A percentile compares a stretch with the other conserved stretches of the same genome.
Conservation (phyloP, 2,329 filamentous ascomycete genomes). For the Phaeosphaeria sp. region DNA sequence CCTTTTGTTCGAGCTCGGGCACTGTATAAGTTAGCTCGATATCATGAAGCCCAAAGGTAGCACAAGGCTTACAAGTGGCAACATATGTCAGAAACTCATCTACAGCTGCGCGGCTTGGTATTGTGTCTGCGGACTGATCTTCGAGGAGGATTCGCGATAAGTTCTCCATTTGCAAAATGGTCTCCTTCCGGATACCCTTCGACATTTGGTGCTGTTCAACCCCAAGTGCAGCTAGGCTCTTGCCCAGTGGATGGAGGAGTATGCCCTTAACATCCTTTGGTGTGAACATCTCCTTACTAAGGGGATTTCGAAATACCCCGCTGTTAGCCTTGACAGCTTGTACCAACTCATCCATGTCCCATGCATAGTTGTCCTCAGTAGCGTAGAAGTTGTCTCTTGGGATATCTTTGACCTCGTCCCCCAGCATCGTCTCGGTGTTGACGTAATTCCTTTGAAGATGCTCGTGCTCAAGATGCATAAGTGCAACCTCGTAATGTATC, state of each 20-base stretch:
- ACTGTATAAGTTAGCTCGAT: constrained; percentile 15
- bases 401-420: constrained; percentile 40
- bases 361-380: constrained; percentile 50
- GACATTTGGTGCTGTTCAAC: constrained; percentile 42
- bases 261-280: constrained; percentile 42
- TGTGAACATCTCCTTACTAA: constrained; percentile 45
- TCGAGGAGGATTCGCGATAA: constrained; percentile 33
- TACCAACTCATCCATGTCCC: constrained; percentile 47
- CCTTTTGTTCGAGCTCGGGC: constrained; percentile 37
- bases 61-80: constrained; percentile 34
- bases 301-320: constrained; percentile 42
- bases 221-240: constrained; percentile 33
- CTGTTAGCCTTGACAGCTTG: constrained; percentile 39
- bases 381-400: constrained; percentile 44
- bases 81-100: constrained; percentile 44
- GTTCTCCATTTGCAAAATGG: constrained; percentile 39
- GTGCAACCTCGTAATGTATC: constrained; percentile 33
- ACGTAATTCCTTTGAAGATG: constrained; percentile 40
- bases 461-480: constrained; percentile 48
- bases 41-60: neutral
- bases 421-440: constrained; percentile 46
- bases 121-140: constrained; percentile 33
- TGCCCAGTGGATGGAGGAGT: constrained; percentile 32
- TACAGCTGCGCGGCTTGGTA: constrained; percentile 38
- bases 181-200: constrained; percentile 39